Evolutionary conservation across 345 rosid species (phyloP), one percentile per base, ranked within the genome.

Genomic region (Physaria fendleri): DNA sequence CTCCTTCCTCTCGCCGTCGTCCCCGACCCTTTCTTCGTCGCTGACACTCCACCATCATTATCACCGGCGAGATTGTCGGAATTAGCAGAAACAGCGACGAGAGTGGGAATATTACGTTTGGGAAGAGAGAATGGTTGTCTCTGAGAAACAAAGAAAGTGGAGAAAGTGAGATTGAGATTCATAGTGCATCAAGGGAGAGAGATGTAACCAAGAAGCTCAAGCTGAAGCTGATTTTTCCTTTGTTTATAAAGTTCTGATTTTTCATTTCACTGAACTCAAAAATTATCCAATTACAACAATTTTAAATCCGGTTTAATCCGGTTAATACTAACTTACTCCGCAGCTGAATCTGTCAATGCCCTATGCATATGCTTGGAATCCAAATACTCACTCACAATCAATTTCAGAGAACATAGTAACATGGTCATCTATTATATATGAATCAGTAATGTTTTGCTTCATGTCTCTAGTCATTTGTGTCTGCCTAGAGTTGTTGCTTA

Each of bases 1-100:
- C 95, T 77, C 64, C 98, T 79, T 42, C 92, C 92, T 56, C 98
- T 81, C 1, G 98, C 98, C n/a, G 81, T 77, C n/a, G 92, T 91
- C 8, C 96, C 95, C 0, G 96, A 91, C 14, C 82, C 79, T 68
- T 62, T 70, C 13, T 65, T 80, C n/a, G 28, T 24, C 41, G 23
- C 52, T 50, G 58, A 41, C 7, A 47, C 35, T 34, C 59, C 65
- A 45, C 23, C 70, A 28, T 53, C 29, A 33, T 39, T 46, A 4
- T 38, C 56, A 27, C 20, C 56, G 48, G 40, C 3, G 32, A 51
- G 21, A 44, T 62, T 53, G 68, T 45, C 52, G 24, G 74, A 39
- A 38, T 56, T 62, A 23, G 58, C 33, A 38, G 64, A 32, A n/a
- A 48, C 27, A 39, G 59, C 40, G 15, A 55, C 5, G 3, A 69